Evolutionary conservation across 371 early-diverging fungal species (phyloP).

Genomic region (Lichtheimia corymbifera): DNA sequence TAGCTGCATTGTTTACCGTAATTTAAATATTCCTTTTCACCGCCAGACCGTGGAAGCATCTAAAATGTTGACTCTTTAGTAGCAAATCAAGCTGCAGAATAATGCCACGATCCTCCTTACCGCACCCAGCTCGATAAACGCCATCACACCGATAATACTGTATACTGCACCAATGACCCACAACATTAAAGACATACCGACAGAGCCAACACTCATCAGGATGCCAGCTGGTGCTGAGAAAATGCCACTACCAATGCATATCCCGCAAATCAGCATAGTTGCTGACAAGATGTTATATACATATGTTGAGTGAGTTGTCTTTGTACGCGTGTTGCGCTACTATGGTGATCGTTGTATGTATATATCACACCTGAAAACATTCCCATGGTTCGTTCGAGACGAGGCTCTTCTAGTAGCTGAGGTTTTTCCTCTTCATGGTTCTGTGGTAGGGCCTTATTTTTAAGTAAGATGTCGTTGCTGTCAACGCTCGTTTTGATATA

Average conservation of each 20-base stretch:
- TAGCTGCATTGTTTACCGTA: slow-evolving; percentile 6
- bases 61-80: background rate
- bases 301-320: too few relatives aligned
- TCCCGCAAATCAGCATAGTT: slow-evolving; percentile 5
- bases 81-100: background rate
- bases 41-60: slow-evolving; percentile 25
- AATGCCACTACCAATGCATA: slow-evolving; percentile 38
- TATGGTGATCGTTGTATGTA: background rate
- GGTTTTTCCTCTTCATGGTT: background rate
- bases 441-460: background rate
- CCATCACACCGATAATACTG: slow-evolving; percentile 27
- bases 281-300: background rate
- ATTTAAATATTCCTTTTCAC: slow-evolving; percentile 20
- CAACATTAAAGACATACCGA: slow-evolving; percentile 36
- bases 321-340: background rate
- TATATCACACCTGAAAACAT: slow-evolving; percentile 1
- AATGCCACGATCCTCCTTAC: slow-evolving; percentile 8
- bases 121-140: slow-evolving; percentile 33
- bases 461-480: background rate
- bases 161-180: slow-evolving; percentile 33
- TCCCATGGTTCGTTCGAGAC: slow-evolving; percentile 3
- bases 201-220: slow-evolving; percentile 28
- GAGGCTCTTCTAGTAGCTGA: background rate
- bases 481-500: background rate
- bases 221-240: slow-evolving; percentile 34